Evolutionary conservation across 1,284 basidiomycete genomes (phyloP), one percentile per base, ranked within the genome.

Genomic region (Singerocomus inundabilis): DNA sequence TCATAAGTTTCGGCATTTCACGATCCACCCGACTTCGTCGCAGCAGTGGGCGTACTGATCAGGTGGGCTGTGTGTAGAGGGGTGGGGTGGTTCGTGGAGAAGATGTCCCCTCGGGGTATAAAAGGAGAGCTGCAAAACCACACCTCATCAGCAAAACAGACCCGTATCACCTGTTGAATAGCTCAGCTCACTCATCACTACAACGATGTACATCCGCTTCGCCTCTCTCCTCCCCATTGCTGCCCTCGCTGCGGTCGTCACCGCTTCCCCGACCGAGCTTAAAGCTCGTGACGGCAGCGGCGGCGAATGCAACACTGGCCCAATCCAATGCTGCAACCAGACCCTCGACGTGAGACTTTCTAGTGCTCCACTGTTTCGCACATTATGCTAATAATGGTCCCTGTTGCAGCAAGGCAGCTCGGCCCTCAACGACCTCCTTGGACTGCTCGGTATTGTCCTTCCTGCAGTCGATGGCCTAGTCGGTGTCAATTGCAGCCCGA

Each of bases 151-250:
- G 25, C 6, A 28, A n/a, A 16, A 34, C 26, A n/a, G 4, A 2
- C 33, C 18, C 28, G 8, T 11, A n/a, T 29, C 16, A 5, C 15
- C 40, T 16, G 7, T 32, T 4, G 8, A 52, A 37, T 16, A 56
- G 33, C 4, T 24, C 34, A 15, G 16, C 26, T 9, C 30, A 24
- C 24, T 37, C 15, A 16, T 13, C 15, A 1, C 25, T 25, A 39
- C 4, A 29, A 37, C 42, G 11, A 44, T 51, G 52, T 33, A 21
- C 18, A n/a, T 56, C n/a, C 54, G 42, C 29, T 18, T 56, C 24
- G 29, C 38, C 25, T 3, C 45, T 5, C 32, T 57, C 5, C 18
- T 59, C 11, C 16, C 48, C 4, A 26, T 57, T 5, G 46, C 25
- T 33, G 36, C 28, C 3, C 43, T 57, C 18, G 42, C 13, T n/a